phyloP scores from a whole-genome alignment of 108 stramenopile genomes.

The Stephanodiscus minutulus region DNA sequence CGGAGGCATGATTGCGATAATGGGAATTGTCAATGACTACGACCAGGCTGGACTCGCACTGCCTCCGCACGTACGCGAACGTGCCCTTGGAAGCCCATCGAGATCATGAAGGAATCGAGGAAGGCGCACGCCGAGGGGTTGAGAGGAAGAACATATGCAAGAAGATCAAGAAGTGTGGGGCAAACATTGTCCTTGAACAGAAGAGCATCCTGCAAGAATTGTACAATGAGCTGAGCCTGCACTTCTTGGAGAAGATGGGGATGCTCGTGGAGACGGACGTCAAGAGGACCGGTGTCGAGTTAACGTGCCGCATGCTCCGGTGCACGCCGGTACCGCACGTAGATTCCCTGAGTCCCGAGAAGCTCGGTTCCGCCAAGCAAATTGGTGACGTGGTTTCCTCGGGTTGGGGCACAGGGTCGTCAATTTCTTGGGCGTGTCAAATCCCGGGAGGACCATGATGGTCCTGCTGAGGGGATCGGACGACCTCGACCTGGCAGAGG shows the following conservation, averaged over 20 bases:
- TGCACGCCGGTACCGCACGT: slow-evolving; percentile 96
- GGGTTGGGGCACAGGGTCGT: slow-evolving; percentile 94
- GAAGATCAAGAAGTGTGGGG: slow-evolving; percentile 96
- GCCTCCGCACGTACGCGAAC: no score
- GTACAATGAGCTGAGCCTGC: slow-evolving; percentile 98
- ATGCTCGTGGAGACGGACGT: slow-evolving; percentile 99
- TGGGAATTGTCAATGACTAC: no score
- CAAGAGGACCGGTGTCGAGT: slow-evolving; percentile 94
- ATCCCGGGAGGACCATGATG: slow-evolving; percentile 91
- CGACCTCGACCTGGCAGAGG: slow-evolving; percentile 96
- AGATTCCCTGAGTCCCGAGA: slow-evolving; percentile 89
- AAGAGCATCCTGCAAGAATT: slow-evolving; percentile 98
- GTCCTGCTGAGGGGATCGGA: slow-evolving; percentile 97
- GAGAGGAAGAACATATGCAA: slow-evolving; percentile 97
- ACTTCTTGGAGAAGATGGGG: slow-evolving; percentile 98
- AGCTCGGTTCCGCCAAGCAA: slow-evolving; percentile 85
- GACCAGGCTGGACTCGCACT: no score
- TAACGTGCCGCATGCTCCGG: slow-evolving; percentile 93
- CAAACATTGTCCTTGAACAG: slow-evolving; percentile 97
- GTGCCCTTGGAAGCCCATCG: no score
- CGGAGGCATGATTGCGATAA: no score
- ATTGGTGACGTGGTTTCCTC: slow-evolving; percentile 95
- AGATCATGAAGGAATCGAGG: no score
- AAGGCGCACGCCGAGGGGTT: no score
- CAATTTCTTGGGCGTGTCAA: slow-evolving; percentile 93